phyloP scores from a whole-genome alignment of 305 asterid species.

The Solanum hybrid region DNA sequence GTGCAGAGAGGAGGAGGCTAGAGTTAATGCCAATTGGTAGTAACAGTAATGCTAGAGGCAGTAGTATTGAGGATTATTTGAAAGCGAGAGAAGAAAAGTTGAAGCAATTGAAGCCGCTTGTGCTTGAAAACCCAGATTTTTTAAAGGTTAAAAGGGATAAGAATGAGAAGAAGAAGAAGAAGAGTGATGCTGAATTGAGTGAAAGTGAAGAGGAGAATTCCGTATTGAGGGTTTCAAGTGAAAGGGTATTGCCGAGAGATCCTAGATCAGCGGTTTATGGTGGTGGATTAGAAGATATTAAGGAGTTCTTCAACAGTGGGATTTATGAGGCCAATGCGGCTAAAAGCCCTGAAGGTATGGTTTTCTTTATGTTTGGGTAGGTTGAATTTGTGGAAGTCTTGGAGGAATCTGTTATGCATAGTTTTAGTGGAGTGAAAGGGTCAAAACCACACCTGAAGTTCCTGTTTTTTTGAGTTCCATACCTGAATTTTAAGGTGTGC shows the following conservation, averaged over 20 bases:
- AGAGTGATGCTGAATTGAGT: conserved; percentile 5
- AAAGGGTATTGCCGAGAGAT: conserved; percentile 67
- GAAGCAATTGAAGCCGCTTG: conserved; percentile 55
- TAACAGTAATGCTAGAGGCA: not conserved
- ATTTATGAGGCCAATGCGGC: conserved; percentile 36
- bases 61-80: conserved; percentile 25
- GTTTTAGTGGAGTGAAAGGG: not conserved
- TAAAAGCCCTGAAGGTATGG: conserved; percentile 45
- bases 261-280: conserved; percentile 85
- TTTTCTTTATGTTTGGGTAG: not conserved
- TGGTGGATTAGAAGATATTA: conserved; percentile 72
- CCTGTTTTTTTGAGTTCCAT: not conserved
- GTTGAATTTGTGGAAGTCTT: not conserved
- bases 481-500: not conserved
- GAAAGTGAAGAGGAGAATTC: conserved; percentile 17
- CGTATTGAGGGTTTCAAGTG: conserved; percentile 5
- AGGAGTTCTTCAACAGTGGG: conserved; percentile 51
- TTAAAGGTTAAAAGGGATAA: conserved; percentile 9
- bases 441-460: not conserved
- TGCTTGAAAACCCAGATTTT: conserved; percentile 55
- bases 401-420: not conserved
- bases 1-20: conserved; percentile 49
- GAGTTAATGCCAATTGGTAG: conserved; percentile 41
- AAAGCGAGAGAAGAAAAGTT: conserved; percentile 45
- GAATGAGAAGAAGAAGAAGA: conserved; percentile 7